phyloP scores from a whole-genome alignment of 1,139 yeast species.

The Barnettozyma hawaiiensis region DNA sequence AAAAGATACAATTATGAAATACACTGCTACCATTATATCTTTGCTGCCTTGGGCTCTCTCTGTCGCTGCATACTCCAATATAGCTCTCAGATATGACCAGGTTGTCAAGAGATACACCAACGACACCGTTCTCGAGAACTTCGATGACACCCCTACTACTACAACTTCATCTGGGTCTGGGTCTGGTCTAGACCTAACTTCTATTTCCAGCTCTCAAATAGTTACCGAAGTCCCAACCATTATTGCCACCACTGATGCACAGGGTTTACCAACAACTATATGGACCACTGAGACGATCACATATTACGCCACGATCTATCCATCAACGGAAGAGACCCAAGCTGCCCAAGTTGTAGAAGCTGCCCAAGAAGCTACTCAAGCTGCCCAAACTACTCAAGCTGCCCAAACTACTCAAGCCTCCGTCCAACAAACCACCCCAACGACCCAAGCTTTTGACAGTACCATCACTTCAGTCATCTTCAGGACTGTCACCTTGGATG shows the following conservation, averaged over 20 bases:
- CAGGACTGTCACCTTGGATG: conserved; percentile 7
- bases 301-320: conserved; percentile 22
- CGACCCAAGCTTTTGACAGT: neutral
- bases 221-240: conserved; percentile 23
- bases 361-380: too few species aligned
- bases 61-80: conserved; percentile 19
- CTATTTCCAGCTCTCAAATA: conserved; percentile 17
- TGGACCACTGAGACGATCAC: conserved; percentile 29
- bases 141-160: too few species aligned
- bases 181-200: conserved; percentile 9
- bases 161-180: conserved; percentile 24
- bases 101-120: conserved; percentile 20
- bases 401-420: too few species aligned
- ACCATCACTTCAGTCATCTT: conserved; percentile 5
- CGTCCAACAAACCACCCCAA: too few species aligned
- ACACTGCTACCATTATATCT: conserved; percentile 14
- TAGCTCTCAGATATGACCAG: conserved; percentile 22
- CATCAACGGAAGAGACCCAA: conserved; percentile 9
- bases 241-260: conserved; percentile 21
- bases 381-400: too few species aligned
- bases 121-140: conserved; percentile 7
- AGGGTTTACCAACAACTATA: conserved; percentile 31
- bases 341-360: too few species aligned
- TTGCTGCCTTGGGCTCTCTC: conserved; percentile 16
- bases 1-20: too few species aligned